Evolutionary conservation across 495 filamentous ascomycete genomes (phyloP), one percentile per base, ranked within the genome.

Genomic region (Lophiotrema nucula): DNA sequence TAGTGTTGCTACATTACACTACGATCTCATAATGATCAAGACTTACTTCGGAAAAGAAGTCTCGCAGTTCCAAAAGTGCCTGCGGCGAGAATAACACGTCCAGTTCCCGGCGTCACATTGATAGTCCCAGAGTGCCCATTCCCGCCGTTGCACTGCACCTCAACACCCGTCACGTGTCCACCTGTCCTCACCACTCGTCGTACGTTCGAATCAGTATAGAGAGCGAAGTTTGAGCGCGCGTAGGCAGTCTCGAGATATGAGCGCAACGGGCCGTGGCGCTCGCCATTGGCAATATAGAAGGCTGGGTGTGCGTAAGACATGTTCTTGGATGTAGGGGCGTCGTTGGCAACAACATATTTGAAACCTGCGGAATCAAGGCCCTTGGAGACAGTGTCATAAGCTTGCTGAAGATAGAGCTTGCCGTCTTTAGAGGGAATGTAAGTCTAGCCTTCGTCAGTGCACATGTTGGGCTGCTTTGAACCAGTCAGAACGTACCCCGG

Each of bases 31-130:
- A 35, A 35, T 35, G 31, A 35, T n/a, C n/a, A 35, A 35, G 4
- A 48, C 53, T 39, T 42, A 59, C 58, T 70, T 26, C 67, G 55
- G 25, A 70, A 59, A 4, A 90, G 78, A 50, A 92, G 76, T 71
- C 88, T 89, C 10, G 88, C 80, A 6, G 81, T 83, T 18, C 81
- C 84, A 49, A 90, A 84, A n/a, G 86, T 79, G 33, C 88, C 88
- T 28, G 85, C 81, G 21, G 83, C 77, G 22, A 91, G 72, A 48
- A 90, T 76, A 24, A 90, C 86, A 6, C 82, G 77, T 44, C 88
- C 88, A 1, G 78, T 77, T 43, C 71, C 68, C 22, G 69, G 60
- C 12, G 82, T 86, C 22, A 88, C 69, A n/a, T 79, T 77, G 47
- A 86, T 74, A 47, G 81, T 78, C 23, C 86, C 83, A 41, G 72